Evolutionary conservation across 2,329 filamentous ascomycete species (phyloP), one percentile per base, ranked within the genome.

Genomic region (Fusarium sp.): DNA sequence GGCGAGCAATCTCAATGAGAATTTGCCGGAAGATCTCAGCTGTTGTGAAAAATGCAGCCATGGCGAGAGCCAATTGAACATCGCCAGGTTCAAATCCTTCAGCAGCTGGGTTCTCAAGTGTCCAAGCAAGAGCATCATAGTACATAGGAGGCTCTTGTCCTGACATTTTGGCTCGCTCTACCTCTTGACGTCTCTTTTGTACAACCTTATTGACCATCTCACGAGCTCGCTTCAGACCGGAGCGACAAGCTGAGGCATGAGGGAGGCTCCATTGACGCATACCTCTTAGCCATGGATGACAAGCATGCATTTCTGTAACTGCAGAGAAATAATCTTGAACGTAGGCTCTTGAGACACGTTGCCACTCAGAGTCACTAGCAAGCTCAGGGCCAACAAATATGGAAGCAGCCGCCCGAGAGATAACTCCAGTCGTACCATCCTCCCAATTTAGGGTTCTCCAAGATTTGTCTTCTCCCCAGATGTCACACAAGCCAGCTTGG

Each of bases 101-200:
- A 4, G 28, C n/a, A 2, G 38, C 26, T 2, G 54, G 20, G 0
- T 51, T 33, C 10, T 57, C 54, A 18, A 57, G 49, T 0, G 54
- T 57, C 47, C 54, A 54, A 8, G 36, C 54, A 8, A 57, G 47
- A 31, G 47, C 47, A 3, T 57, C 54, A 4, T 54, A 54, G 4
- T 57, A 54, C 4, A 2, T 2, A 1, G 36, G 36, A 4, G 8
- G 3, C 0, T 54, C 20, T 6, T 37, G 3, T 13, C 41, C 31
- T n/a, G 20, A 3, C 1, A 2, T 0, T 5, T 23, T 55, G 1
- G 40, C 41, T 0, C 34, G 12, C 0, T 30, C 0, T 1, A 7
- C n/a, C 9, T 54, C 47, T 5, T n/a, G 28, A 0, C 6, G n/a
- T 6, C 54, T 34, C 8, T 34, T 41, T n/a, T 54, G 8, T 5